Evolutionary conservation across 2,329 filamentous ascomycete species (phyloP).

Genomic region (Trichoderma brevicompactum): DNA sequence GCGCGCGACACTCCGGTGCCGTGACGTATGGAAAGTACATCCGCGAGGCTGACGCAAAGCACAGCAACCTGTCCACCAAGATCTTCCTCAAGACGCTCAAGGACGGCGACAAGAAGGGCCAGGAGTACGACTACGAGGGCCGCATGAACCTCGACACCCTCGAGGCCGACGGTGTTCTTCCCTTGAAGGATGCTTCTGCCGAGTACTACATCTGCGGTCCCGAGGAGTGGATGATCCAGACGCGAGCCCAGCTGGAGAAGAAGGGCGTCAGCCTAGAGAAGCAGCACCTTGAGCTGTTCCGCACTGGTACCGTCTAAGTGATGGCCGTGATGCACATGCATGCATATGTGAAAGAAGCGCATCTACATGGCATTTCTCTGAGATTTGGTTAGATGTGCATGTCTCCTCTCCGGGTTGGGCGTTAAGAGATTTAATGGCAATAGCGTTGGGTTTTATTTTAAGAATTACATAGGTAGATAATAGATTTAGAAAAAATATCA

Average conservation of each 20-base stretch:
- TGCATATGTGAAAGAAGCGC: not conserved
- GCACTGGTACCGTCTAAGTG: conserved; percentile 50
- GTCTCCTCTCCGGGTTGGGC: conserved; percentile 10
- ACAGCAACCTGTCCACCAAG: conserved; percentile 44
- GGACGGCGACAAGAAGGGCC: conserved; percentile 51
- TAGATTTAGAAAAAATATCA: not conserved
- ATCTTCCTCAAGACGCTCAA: conserved; percentile 62
- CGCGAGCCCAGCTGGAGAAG: conserved; percentile 55
- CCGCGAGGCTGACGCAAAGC: conserved; percentile 46
- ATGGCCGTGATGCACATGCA: too few species aligned
- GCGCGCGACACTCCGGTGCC: conserved; percentile 53
- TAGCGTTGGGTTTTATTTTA: not conserved
- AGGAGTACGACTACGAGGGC: conserved; percentile 63
- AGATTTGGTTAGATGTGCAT: not conserved
- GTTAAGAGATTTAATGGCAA: not conserved
- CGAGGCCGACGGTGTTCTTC: conserved; percentile 57
- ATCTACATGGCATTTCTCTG: not conserved
- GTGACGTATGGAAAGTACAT: conserved; percentile 63
- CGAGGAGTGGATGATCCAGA: conserved; percentile 68
- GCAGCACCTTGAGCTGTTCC: conserved; percentile 70
- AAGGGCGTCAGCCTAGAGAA: conserved; percentile 62
- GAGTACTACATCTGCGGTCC: conserved; percentile 77
- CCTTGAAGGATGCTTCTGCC: conserved; percentile 56
- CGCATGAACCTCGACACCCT: conserved; percentile 63
- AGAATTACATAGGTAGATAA: not conserved